These are phyloP conservation scores for Verticillium dahliae DNA, from an alignment of 2,329 filamentous ascomycete species.

Conservation along the genomic window DNA sequence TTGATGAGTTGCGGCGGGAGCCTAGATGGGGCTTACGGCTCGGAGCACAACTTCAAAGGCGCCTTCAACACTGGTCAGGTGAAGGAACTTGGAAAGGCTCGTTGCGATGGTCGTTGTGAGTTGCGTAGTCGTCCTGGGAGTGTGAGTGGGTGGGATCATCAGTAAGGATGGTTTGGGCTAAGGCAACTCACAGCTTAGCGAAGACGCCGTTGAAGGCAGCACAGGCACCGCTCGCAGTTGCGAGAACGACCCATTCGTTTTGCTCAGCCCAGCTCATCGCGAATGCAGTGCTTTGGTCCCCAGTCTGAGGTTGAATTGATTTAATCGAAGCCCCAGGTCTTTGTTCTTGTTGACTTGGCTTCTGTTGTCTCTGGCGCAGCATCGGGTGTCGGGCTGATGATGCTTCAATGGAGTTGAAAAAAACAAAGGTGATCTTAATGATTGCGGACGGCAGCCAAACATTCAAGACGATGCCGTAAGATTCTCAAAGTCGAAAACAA, in stretches of 20 bases:
- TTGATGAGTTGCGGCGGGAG: not conserved
- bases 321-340: not conserved
- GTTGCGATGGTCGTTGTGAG: slow-evolving; percentile 43
- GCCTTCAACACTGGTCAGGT: slow-evolving; percentile 31
- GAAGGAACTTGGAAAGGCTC: slow-evolving; percentile 35
- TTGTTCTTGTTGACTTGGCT: not conserved
- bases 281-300: slow-evolving; percentile 9
- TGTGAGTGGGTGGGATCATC: not conserved
- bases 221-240: slow-evolving; percentile 68
- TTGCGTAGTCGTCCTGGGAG: slow-evolving; percentile 45
- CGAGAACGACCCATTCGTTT: slow-evolving; percentile 59
- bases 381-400: not conserved
- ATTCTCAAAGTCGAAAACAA: not conserved
- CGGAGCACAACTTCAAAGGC: slow-evolving; percentile 43
- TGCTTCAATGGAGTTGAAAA: no score
- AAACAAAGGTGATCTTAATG: not conserved
- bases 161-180: slow-evolving; percentile 1
- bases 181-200: slow-evolving; percentile 63
- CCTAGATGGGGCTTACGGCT: slow-evolving; percentile 30
- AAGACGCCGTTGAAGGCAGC: slow-evolving; percentile 79
- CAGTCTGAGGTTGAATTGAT: not conserved
- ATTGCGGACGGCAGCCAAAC: not conserved
- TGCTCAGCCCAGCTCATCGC: slow-evolving; percentile 17
- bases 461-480: not conserved
- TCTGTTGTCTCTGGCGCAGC: slow-evolving; percentile 1